A percentile compares a stretch with the other conserved stretches of the same genome.
phyloP scores from a whole-genome alignment of 1,139 yeast genomes.

The Debaryomyces sp. region DNA sequence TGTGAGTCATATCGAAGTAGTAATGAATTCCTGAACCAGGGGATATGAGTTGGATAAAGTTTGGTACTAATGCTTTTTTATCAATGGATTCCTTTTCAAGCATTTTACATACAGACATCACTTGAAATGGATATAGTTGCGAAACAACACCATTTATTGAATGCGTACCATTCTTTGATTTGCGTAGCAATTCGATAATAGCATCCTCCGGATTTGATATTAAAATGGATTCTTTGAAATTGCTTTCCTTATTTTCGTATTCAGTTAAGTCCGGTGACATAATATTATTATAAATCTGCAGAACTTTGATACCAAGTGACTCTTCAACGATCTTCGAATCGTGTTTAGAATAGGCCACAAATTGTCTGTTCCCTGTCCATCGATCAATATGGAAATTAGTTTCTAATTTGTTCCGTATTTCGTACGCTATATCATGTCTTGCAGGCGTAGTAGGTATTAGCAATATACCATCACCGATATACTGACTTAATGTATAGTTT shows the following conservation, averaged over 20 bases:
- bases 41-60: constrained; percentile 34
- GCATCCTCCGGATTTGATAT: constrained; percentile 4
- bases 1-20: constrained; percentile 38
- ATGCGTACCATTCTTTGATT: constrained; percentile 8
- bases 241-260: constrained; percentile 14
- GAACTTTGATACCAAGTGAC: constrained; percentile 25
- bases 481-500: not conserved
- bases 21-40: constrained; percentile 18
- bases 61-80: constrained; percentile 43
- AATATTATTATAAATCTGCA: constrained; percentile 39
- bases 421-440: not conserved
- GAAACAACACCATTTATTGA: constrained; percentile 53
- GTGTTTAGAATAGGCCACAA: not conserved
- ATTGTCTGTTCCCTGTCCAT: constrained; percentile 25
- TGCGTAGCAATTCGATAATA: constrained; percentile 4
- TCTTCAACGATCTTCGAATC: not conserved
- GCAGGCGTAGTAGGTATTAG: constrained; percentile 9
- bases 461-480: not conserved
- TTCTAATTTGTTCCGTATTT: not conserved
- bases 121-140: constrained; percentile 58
- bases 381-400: constrained; percentile 35
- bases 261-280: constrained; percentile 39
- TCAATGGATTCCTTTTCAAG: constrained; percentile 49
- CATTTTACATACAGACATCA: constrained; percentile 62
- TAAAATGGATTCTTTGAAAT: constrained; percentile 1